Evolutionary conservation across 306 rosid genomes (phyloP), one percentile per base, ranked within the genome.

Genomic region (Casuarina equisetifolia): DNA sequence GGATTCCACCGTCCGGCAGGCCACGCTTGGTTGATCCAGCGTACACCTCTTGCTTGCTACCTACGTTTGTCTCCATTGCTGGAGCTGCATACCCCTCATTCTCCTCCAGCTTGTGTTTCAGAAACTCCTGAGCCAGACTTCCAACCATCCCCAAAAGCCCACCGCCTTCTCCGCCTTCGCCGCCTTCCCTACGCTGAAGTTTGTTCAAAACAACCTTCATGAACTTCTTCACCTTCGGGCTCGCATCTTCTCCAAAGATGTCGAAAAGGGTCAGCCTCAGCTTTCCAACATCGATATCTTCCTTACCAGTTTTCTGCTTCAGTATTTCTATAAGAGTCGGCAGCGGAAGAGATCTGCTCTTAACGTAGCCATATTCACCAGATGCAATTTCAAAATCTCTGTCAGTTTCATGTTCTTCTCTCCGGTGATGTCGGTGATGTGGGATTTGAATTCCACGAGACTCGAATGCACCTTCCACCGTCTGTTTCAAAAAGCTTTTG

Each of bases 221-320:
- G 86, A 91, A 91, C 74, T 84, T 89, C 86, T 91, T 91, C 76
- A 94, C 97, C 83, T 89, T 90, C 32, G 98, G 96, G 69, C 91
- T 90, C 9, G 96, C 87, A 61, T 94, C 97, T 13, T 91, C 90
- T 16, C 93, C 92, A 0, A 91, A 91, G 32, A 81, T 53, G 74
- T 87, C 81, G 50, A 87, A 91, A 2, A 95, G 97, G 6, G 97
- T 81, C 12, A 97, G 97, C 74, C 99, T 88, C 77, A 95, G 76
- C 83, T 92, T 86, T 54, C 99, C 99, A 3, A 95, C 96, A 72
- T 91, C 92, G 70, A 92, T 95, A 80, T 95, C 96, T 7, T 87
- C 90, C 73, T 91, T 92, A 0, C 99, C 99, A 38, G 99, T 95
- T 81, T 91, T 89, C 84, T 95, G 96, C 91, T 95, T 87, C 15